Evolutionary conservation across 495 filamentous ascomycete species (phyloP).

Genomic region (Podospora pseudoanserina): DNA sequence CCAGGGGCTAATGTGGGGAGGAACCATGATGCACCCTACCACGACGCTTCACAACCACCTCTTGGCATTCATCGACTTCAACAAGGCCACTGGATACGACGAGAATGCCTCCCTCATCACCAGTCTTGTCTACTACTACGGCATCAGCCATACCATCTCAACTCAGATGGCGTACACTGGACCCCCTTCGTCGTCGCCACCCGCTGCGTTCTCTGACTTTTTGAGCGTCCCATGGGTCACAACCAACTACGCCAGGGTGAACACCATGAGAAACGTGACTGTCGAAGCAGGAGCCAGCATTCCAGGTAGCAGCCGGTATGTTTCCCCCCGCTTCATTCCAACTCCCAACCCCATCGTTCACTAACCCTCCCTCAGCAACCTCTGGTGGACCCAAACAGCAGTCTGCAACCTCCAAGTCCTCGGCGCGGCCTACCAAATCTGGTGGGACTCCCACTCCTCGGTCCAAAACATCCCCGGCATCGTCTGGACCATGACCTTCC

Average conservation of each 20-base stretch:
- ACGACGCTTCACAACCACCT: neutral
- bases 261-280: neutral
- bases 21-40: slow-evolving; percentile 1
- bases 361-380: neutral
- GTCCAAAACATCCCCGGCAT: neutral
- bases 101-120: neutral
- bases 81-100: neutral
- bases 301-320: neutral
- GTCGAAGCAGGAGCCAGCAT: neutral
- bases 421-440: neutral
- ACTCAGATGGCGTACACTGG: neutral
- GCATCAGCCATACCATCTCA: neutral
- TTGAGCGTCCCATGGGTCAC: neutral
- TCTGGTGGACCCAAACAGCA: neutral
- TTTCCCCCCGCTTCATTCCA: neutral
- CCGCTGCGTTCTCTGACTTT: neutral
- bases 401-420: neutral
- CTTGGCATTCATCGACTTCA: neutral
- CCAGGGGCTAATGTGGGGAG: slow-evolving; percentile 25
- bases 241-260: neutral
- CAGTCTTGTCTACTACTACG: neutral
- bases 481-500: neutral
- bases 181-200: neutral
- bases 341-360: neutral
- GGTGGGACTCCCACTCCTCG: neutral